Base-by-base conservation (phyloP, 2,329 filamentous ascomycete genomes). In the Colletotrichum sp. region DNA sequence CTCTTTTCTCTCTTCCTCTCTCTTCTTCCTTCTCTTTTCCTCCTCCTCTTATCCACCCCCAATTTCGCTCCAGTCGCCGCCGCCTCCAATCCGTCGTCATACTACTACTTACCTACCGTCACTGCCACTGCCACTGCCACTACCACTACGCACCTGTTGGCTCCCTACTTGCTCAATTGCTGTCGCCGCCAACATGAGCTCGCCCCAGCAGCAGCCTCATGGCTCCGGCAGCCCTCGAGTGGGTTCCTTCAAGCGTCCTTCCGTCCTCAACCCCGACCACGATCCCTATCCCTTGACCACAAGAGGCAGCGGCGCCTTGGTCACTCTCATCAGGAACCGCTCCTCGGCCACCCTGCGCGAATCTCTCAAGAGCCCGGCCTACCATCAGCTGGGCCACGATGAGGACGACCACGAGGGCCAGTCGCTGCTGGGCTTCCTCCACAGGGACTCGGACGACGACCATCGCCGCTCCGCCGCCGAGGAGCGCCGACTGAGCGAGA, bases 401-500 rank as follows among this genome's bases (percentile, higher is more conserved):
- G 75, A 77, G 27, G 75, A 86, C 61, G 75, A 77, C 6, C 66
- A 85, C 67, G 78, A 80, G 61, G 75, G 15, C 27, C 39, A 66
- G 39, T 75, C 71, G 30, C 52, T 77, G 36, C 61, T 74, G 39
- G 66, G 75, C 52, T 75, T 77, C 75, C 61, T 74, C 49, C 75
- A 75, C 19, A 49, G 69, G 30, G 71, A 77, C 71, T 75, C 71
- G 52, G 81, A 87, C 36, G 85, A 88, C 32, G 89, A 90, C 57
- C 86, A 87, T 52, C 84, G 85, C 22, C 86, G 86, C 29, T 83
- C 88, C 27, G 83, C 87, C 63, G 83, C 85, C 59, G 90, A 93
- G 69, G 92, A 93, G 83, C 89, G 90, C 36, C 90, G 92, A 27
- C 83, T 93, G 67, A 91, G 86, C 74, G 87, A 89, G 77, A 86